Percentiles rank a stretch among this genome's conserved stretches.
Evolutionary conservation across 352 stramenopile species (phyloP).

Genomic region (Pythium dissotocum): DNA sequence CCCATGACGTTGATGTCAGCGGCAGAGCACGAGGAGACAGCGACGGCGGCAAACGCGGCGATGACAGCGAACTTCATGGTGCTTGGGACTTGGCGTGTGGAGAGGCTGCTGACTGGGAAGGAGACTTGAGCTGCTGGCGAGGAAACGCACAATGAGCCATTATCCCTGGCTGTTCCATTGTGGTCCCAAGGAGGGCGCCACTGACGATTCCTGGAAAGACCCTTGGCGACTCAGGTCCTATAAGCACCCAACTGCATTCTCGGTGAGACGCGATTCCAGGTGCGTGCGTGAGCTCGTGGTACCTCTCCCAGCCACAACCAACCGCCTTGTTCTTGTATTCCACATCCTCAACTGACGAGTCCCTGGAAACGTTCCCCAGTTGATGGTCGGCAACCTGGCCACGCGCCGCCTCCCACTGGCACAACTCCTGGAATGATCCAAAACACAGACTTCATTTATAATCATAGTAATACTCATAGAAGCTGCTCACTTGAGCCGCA

Average conservation of each 20-base stretch:
- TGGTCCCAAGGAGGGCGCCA: no score
- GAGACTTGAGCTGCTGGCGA: conserved; percentile 8
- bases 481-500: conserved; percentile 30
- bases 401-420: not conserved
- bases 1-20: conserved; percentile 21
- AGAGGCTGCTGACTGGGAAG: not conserved
- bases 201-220: no score
- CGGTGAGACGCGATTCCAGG: no score
- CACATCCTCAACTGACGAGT: not conserved
- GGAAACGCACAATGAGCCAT: conserved; percentile 6
- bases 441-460: conserved; percentile 4
- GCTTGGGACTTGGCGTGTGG: not conserved
- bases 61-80: conserved; percentile 22
- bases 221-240: no score
- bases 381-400: not conserved
- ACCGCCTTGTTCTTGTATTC: not conserved
- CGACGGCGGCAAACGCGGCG: conserved; percentile 11
- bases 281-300: not conserved
- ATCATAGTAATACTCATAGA: not conserved
- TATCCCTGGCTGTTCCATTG: no score
- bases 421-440: not conserved
- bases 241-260: no score
- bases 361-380: not conserved
- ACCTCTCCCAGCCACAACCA: not conserved
- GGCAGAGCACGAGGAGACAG: conserved; percentile 1